phyloP scores from a whole-genome alignment of 768 basidiomycete species.

The Strobilomyces confusus region DNA sequence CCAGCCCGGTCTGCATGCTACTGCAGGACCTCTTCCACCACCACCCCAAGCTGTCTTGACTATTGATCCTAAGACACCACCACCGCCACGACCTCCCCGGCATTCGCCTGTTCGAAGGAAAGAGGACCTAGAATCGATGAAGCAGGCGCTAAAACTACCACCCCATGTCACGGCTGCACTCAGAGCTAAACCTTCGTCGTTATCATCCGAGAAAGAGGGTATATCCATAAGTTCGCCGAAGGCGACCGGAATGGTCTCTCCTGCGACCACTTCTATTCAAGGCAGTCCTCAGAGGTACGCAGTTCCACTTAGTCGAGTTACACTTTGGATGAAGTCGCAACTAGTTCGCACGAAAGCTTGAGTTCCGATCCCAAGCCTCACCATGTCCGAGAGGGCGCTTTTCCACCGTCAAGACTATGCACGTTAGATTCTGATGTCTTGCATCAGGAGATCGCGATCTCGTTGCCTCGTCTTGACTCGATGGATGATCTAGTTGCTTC shows the following conservation, averaged over 20 bases:
- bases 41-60: constrained; percentile 58
- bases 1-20: constrained; percentile 65
- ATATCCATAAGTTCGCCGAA: constrained; percentile 30
- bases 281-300: constrained; percentile 20
- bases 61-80: constrained; percentile 44
- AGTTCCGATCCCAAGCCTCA: constrained; percentile 13
- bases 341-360: constrained; percentile 26
- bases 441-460: constrained; percentile 14
- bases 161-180: constrained; percentile 48
- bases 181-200: constrained; percentile 17
- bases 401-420: constrained; percentile 44
- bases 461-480: constrained; percentile 27
- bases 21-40: constrained; percentile 68
- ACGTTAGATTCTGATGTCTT: constrained; percentile 22
- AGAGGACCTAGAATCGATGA: constrained; percentile 53
- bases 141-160: constrained; percentile 57
- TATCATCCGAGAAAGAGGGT: constrained; percentile 17
- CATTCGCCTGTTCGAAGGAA: constrained; percentile 50
- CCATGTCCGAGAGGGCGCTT: constrained; percentile 62
- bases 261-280: constrained; percentile 1
- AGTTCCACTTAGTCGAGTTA: not conserved
- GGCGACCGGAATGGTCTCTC: not conserved
- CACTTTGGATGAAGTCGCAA: not conserved
- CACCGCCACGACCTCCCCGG: constrained; percentile 59
- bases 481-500: constrained; percentile 38